Conservation (phyloP, 2,329 filamentous ascomycete genomes). For the Pseudopyrenochaeta lycopersici region DNA sequence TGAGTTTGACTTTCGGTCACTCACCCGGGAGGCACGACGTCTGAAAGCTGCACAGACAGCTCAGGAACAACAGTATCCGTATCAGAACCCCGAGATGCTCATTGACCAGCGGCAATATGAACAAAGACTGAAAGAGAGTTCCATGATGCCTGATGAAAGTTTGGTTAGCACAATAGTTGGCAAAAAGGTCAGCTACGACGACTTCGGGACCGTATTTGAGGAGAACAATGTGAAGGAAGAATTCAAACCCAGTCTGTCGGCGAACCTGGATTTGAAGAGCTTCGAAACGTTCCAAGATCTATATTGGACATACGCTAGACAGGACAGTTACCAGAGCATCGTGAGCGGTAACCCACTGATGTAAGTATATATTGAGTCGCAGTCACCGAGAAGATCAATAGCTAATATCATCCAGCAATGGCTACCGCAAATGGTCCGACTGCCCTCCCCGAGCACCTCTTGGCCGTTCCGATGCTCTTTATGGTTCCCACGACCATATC, state of each 20-base stretch:
- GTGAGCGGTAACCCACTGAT: slow-evolving; percentile 85
- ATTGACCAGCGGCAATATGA: slow-evolving; percentile 40
- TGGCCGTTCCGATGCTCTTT: slow-evolving; percentile 79
- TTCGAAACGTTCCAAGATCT: slow-evolving; percentile 86
- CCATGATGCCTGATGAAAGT: slow-evolving; percentile 53
- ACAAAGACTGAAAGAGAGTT: slow-evolving; percentile 57
- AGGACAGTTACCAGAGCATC: slow-evolving; percentile 91
- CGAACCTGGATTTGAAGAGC: slow-evolving; percentile 71
- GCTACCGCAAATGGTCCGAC: slow-evolving; percentile 82
- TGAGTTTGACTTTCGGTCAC: slow-evolving; percentile 80
- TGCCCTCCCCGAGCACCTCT: slow-evolving; percentile 86
- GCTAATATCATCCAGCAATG: slow-evolving; percentile 67
- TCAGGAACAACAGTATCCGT: slow-evolving; percentile 48
- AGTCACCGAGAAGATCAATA: neutral
- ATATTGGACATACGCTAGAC: slow-evolving; percentile 96
- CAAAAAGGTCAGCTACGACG: slow-evolving; percentile 65
- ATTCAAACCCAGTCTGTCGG: slow-evolving; percentile 46
- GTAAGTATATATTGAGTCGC: slow-evolving; percentile 65
- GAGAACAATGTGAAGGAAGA: slow-evolving; percentile 34
- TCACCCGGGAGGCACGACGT: slow-evolving; percentile 75
- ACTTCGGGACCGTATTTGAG: slow-evolving; percentile 62
- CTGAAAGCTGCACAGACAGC: slow-evolving; percentile 63
- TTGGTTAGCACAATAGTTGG: slow-evolving; percentile 68
- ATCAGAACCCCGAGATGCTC: slow-evolving; percentile 41
- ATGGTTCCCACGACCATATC: slow-evolving; percentile 89